A percentile compares a stretch with the other conserved stretches of the same genome.
Conservation (phyloP, 805 yeast genomes). For the Lachancea mirantina region DNA sequence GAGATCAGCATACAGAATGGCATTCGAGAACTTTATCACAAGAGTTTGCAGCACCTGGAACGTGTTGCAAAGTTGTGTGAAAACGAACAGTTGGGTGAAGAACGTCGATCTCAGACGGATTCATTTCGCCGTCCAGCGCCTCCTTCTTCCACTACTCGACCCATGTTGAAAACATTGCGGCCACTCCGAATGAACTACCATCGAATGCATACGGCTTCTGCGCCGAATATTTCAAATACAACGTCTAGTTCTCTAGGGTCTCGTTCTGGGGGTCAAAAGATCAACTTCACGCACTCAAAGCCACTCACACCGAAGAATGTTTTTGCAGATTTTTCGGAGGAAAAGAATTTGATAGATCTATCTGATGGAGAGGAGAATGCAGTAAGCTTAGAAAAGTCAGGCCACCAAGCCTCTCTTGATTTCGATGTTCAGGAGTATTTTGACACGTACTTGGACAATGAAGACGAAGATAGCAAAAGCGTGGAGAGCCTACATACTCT, state of each 20-base stretch:
- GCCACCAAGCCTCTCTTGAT: slow-evolving; percentile 8
- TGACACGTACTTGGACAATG: slow-evolving; percentile 15
- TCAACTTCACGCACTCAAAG: slow-evolving; percentile 25
- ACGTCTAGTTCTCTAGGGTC: slow-evolving; percentile 2
- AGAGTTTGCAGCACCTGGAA: slow-evolving; percentile 36
- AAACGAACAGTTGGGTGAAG: neutral
- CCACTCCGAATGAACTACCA: slow-evolving; percentile 3
- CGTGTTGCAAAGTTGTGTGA: slow-evolving; percentile 26
- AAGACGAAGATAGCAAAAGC: slow-evolving; percentile 15
- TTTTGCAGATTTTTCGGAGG: slow-evolving; percentile 15
- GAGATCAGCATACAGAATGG: slow-evolving; percentile 38
- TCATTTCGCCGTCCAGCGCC: slow-evolving; percentile 5
- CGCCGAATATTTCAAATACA: slow-evolving; percentile 3
- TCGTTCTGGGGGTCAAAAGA: slow-evolving; percentile 8
- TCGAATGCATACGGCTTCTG: slow-evolving; percentile 4
- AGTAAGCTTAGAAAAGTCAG: slow-evolving; percentile 4
- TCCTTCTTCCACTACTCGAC: slow-evolving; percentile 2
- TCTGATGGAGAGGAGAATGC: slow-evolving; percentile 14
- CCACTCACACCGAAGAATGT: slow-evolving; percentile 13
- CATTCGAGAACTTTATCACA: slow-evolving; percentile 32
- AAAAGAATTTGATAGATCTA: slow-evolving; percentile 12
- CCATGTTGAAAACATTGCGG: slow-evolving; percentile 7
- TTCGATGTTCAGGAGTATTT: slow-evolving; percentile 21
- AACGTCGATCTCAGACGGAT: neutral
- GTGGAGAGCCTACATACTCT: slow-evolving; percentile 13